phyloP scores from a whole-genome alignment of 2,329 filamentous ascomycete genomes.

The Fusarium miscanthi region DNA sequence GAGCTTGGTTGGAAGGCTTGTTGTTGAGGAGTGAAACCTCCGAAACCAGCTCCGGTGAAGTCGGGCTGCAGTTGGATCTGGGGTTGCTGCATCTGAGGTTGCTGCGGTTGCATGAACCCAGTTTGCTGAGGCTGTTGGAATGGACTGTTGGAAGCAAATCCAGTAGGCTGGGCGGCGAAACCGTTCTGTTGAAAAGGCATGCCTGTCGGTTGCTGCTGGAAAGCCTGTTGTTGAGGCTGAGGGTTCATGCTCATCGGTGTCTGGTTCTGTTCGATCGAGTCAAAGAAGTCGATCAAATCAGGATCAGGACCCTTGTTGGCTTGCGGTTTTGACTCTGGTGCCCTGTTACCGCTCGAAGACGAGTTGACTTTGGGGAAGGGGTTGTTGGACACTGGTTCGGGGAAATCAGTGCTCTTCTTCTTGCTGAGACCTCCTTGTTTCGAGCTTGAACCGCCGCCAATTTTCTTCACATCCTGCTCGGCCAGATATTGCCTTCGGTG shows the following conservation, averaged over 20 bases:
- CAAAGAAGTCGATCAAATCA: conserved; percentile 94
- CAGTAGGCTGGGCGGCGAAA: conserved; percentile 49
- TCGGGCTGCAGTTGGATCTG: conserved; percentile 59
- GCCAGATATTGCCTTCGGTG: conserved; percentile 92
- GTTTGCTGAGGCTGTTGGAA: conserved; percentile 52
- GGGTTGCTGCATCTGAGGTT: conserved; percentile 54
- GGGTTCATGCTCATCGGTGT: conserved; percentile 69
- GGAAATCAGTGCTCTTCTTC: conserved; percentile 51
- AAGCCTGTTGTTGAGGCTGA: conserved; percentile 51
- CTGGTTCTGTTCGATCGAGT: conserved; percentile 90
- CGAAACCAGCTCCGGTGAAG: conserved; percentile 81
- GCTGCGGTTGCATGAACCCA: conserved; percentile 44
- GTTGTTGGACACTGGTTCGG: conserved; percentile 57
- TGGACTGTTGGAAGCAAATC: conserved; percentile 44
- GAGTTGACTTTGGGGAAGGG: conserved; percentile 51
- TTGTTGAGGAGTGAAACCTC: conserved; percentile 77
- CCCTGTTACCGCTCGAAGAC: conserved; percentile 49
- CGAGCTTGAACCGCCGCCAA: conserved; percentile 52
- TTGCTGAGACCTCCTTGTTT: conserved; percentile 48
- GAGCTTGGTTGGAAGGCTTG: conserved; percentile 63
- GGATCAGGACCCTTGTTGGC: conserved; percentile 73
- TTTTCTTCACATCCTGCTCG: conserved; percentile 79
- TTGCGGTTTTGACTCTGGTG: conserved; percentile 57
- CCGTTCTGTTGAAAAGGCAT: conserved; percentile 41
- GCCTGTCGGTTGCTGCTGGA: conserved; percentile 46